A percentile compares a stretch with the other conserved stretches of the same genome.
These are phyloP conservation scores for Ophiocordyceps camponoti-rufipedis DNA, from an alignment of 2,329 filamentous ascomycete species.

Conservation along the genomic window DNA sequence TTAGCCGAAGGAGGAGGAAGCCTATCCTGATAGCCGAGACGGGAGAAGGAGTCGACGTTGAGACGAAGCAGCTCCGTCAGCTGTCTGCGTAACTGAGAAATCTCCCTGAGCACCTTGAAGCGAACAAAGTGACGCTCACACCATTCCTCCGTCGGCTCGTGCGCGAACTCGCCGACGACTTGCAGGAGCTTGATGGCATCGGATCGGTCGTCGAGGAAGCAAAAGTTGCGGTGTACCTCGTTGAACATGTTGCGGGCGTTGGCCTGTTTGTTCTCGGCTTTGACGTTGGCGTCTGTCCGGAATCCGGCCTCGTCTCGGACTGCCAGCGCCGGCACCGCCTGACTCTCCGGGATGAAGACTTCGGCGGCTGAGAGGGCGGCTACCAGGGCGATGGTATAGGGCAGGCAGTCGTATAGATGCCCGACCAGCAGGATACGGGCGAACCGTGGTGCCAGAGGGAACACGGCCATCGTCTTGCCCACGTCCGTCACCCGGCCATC, in stretches of 20 bases:
- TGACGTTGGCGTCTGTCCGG: slow-evolving; percentile 47
- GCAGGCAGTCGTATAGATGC: slow-evolving; percentile 62
- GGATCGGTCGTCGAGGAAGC: slow-evolving; percentile 61
- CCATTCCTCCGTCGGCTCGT: slow-evolving; percentile 54
- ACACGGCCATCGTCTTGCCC: slow-evolving; percentile 69
- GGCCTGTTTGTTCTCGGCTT: slow-evolving; percentile 52
- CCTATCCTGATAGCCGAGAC: slow-evolving; percentile 34
- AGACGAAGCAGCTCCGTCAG: slow-evolving; percentile 63
- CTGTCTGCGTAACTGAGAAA: slow-evolving; percentile 64
- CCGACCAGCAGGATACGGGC: slow-evolving; percentile 84
- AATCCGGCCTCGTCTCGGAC: slow-evolving; percentile 27
- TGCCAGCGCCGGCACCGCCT: slow-evolving; percentile 44
- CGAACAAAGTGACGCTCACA: slow-evolving; percentile 73
- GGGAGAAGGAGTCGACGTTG: slow-evolving; percentile 50
- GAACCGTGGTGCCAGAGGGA: slow-evolving; percentile 80
- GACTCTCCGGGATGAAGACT: slow-evolving; percentile 67
- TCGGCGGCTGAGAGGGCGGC: slow-evolving; percentile 78
- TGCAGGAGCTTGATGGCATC: slow-evolving; percentile 86
- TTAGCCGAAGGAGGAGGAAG: slow-evolving; percentile 42
- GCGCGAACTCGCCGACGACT: slow-evolving; percentile 72
- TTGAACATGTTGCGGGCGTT: slow-evolving; percentile 43
- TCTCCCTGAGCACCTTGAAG: slow-evolving; percentile 73
- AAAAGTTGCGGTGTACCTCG: slow-evolving; percentile 59
- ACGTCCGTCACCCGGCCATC: slow-evolving; percentile 60
- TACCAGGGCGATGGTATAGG: slow-evolving; percentile 76